phyloP scores from a whole-genome alignment of 257 asterid genomes.

The Solanum rostratum region DNA sequence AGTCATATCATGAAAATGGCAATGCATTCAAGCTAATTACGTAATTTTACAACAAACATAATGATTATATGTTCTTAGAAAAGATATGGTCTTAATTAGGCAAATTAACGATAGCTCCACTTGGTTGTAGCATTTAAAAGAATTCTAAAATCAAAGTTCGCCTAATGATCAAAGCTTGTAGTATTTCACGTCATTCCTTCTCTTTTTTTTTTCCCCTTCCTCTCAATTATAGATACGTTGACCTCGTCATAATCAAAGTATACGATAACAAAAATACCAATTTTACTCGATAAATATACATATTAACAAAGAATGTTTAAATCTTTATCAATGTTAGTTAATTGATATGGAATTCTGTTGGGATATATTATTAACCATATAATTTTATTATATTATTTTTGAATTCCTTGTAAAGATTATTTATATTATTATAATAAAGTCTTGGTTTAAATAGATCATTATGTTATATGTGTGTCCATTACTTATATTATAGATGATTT shows the following conservation, averaged over 20 bases:
- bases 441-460: too few species aligned
- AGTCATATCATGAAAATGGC: background rate
- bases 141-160: background rate
- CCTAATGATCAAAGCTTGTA: background rate
- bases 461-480: too few species aligned
- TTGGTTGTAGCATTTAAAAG: background rate
- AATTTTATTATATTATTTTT: too few species aligned
- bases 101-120: background rate
- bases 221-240: background rate
- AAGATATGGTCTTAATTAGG: background rate
- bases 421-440: too few species aligned
- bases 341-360: too few species aligned
- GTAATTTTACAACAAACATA: background rate
- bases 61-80: background rate
- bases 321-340: too few species aligned
- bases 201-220: background rate
- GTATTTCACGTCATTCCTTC: background rate
- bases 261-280: too few species aligned
- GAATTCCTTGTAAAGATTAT: too few species aligned
- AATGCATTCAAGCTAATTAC: background rate
- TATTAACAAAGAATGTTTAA: too few species aligned
- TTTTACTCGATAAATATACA: too few species aligned
- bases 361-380: too few species aligned
- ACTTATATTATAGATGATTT: too few species aligned
- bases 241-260: background rate